phyloP scores from a whole-genome alignment of 2,329 filamentous ascomycete genomes.

The Lomentospora prolificans region DNA sequence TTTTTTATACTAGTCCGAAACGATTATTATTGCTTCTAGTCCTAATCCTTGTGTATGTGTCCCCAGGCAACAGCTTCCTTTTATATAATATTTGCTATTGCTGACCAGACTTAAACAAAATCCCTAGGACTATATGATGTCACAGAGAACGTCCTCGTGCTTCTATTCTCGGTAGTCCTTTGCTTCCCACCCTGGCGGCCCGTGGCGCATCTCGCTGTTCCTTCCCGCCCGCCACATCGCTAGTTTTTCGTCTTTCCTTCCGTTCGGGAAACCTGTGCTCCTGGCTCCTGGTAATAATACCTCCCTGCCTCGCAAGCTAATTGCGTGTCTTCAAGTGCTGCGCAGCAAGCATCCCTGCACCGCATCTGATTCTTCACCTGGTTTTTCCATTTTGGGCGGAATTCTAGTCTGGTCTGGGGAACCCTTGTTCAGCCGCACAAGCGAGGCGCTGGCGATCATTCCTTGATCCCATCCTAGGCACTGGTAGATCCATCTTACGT shows the following conservation, averaged over 20 bases:
- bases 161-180: constrained; percentile 1
- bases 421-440: not conserved
- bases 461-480: not conserved
- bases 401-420: not conserved
- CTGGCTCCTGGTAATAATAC: no score
- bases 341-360: no score
- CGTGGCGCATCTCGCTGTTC: not conserved
- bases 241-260: not conserved
- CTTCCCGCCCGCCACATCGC: not conserved
- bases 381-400: not conserved
- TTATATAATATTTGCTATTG: no score
- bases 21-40: not conserved
- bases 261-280: no score
- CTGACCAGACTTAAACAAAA: no score
- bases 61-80: no score
- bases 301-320: no score
- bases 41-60: not conserved
- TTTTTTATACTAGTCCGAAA: no score
- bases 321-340: no score
- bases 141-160: not conserved
- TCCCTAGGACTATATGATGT: not conserved
- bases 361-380: no score
- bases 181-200: not conserved
- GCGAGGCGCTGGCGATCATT: not conserved
- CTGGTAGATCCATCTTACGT: not conserved